Percentiles rank a stretch among this genome's conserved stretches.
Evolutionary conservation across 352 stramenopile genomes (phyloP).

Genomic region (Globisporangium spinosum): DNA sequence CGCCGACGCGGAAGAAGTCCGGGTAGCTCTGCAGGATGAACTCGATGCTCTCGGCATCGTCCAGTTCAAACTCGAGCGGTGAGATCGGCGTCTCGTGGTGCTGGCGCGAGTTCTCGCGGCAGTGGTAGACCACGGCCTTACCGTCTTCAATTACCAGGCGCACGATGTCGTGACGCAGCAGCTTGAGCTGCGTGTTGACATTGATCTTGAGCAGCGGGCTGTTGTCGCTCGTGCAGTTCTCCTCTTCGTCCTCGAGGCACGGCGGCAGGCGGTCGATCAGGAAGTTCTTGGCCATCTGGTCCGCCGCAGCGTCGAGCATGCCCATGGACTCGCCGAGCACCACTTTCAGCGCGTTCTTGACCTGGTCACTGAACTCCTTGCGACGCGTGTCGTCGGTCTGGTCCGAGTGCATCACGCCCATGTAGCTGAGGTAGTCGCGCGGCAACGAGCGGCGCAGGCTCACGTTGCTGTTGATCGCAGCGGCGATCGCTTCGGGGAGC

Average conservation of each 20-base stretch:
- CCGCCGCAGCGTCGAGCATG: slow-evolving; percentile 66
- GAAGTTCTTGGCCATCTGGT: slow-evolving; percentile 85
- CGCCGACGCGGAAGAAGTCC: slow-evolving; percentile 70
- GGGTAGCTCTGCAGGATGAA: slow-evolving; percentile 75
- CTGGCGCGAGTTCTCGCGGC: slow-evolving; percentile 72
- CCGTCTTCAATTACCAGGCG: slow-evolving; percentile 74
- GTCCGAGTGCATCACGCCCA: slow-evolving; percentile 88
- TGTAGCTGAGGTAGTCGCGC: slow-evolving; percentile 85
- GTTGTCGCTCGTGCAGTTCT: slow-evolving; percentile 75
- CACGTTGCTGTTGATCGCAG: slow-evolving; percentile 56
- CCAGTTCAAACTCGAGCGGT: slow-evolving; percentile 74
- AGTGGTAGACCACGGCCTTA: slow-evolving; percentile 77
- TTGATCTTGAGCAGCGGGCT: slow-evolving; percentile 79
- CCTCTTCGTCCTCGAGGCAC: slow-evolving; percentile 65
- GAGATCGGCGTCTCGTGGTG: slow-evolving; percentile 70
- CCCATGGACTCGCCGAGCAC: slow-evolving; percentile 62
- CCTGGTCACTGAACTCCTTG: slow-evolving; percentile 41
- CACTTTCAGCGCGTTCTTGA: slow-evolving; percentile 57
- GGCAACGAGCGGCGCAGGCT: slow-evolving; percentile 71
- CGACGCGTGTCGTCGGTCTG: slow-evolving; percentile 40
- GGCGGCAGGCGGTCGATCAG: slow-evolving; percentile 75
- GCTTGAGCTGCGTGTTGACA: slow-evolving; percentile 72
- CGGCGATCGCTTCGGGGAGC: slow-evolving; percentile 52
- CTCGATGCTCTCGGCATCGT: slow-evolving; percentile 79
- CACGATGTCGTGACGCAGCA: slow-evolving; percentile 64